Percentiles rank a stretch among this genome's conserved stretches.
phyloP scores from a whole-genome alignment of 352 stramenopile species.

The Pythium guiyangense region DNA sequence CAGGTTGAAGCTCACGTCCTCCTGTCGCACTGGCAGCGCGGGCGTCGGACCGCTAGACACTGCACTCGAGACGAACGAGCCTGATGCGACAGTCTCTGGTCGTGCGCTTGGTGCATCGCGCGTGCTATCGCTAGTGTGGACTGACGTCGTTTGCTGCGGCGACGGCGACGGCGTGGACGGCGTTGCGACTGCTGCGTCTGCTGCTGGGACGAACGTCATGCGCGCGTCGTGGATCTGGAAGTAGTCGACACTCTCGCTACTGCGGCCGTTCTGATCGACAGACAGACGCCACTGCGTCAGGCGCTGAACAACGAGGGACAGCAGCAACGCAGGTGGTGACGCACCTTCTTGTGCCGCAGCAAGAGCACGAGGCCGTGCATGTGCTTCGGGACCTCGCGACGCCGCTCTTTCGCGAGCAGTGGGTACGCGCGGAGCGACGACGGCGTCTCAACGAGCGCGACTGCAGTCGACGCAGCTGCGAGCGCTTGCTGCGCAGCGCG shows the following conservation, averaged over 20 bases:
- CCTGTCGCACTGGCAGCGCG: constrained; percentile 38
- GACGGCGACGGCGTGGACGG: too few relatives aligned
- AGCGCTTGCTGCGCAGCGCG: constrained; percentile 20
- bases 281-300: not conserved
- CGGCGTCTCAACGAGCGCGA: constrained; percentile 53
- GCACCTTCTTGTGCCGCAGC: constrained; percentile 62
- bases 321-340: not conserved
- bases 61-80: too few relatives aligned
- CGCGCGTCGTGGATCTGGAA: constrained; percentile 32
- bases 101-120: not conserved
- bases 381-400: constrained; percentile 46
- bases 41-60: not conserved
- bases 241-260: constrained; percentile 62
- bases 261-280: constrained; percentile 47
- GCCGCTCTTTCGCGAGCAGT: constrained; percentile 52
- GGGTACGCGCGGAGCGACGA: constrained; percentile 49
- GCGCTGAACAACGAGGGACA: not conserved
- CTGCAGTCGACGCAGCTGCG: constrained; percentile 33
- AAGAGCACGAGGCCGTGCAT: constrained; percentile 61
- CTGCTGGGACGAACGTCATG: constrained; percentile 22
- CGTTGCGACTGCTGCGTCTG: not conserved
- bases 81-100: not conserved
- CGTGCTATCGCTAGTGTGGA: too few relatives aligned
- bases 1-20: constrained; percentile 73
- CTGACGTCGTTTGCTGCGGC: not conserved